Conservation (phyloP, 129 eudicot species). For the Centrapalus pauciflorus region DNA sequence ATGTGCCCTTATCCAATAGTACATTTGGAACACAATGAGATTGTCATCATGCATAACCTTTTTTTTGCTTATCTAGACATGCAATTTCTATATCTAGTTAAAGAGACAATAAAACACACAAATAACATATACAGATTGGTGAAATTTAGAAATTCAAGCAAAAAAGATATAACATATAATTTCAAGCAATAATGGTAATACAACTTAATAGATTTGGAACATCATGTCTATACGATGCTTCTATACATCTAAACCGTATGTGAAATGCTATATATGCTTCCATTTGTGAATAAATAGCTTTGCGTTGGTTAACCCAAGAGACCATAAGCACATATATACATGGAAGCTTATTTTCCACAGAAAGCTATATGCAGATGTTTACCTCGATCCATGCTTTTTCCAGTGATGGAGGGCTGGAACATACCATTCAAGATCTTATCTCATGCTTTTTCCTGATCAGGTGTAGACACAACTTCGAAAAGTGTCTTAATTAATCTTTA, state of each 20-base stretch:
- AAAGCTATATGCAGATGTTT: not conserved
- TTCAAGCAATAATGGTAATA: not conserved
- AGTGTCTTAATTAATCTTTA: too few relatives aligned
- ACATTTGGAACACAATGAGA: not conserved
- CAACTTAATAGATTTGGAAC: not conserved
- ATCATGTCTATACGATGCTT: too few relatives aligned
- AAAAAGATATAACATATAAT: not conserved
- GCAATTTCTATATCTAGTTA: not conserved
- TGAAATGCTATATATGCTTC: too few relatives aligned
- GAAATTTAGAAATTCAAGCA: not conserved
- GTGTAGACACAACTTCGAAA: too few relatives aligned
- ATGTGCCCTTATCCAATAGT: constrained; percentile 2
- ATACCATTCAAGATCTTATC: too few relatives aligned
- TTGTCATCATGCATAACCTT: not conserved
- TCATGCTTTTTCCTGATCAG: too few relatives aligned
- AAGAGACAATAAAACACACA: not conserved
- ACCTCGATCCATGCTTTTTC: too few relatives aligned
- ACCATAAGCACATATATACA: not conserved
- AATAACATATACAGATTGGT: not conserved
- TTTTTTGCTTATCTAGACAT: not conserved
- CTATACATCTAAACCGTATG: too few relatives aligned
- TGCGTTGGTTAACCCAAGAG: not conserved
- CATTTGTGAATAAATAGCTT: not conserved
- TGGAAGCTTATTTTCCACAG: not conserved
- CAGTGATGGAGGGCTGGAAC: too few relatives aligned